These are phyloP conservation scores for Excoecaria cochinchinensis DNA, from an alignment of 345 rosid genomes.

Conservation along the genomic window DNA sequence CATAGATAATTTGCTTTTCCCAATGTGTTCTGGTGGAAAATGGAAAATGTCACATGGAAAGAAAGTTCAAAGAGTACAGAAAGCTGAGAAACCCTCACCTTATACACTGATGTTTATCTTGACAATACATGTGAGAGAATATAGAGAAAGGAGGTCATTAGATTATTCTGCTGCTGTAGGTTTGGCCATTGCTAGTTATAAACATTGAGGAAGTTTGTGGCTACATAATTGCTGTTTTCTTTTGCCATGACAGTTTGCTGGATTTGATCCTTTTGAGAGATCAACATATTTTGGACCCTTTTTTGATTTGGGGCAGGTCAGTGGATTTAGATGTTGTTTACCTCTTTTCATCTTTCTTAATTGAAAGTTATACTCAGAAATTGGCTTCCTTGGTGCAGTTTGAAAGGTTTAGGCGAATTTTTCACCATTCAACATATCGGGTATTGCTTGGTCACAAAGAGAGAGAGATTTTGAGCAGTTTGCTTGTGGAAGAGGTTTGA, in stretches of 20 bases:
- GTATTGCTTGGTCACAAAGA: constrained; percentile 87
- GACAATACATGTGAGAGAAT: neutral
- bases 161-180: neutral
- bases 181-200: neutral
- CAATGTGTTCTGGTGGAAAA: neutral
- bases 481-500: constrained; percentile 74
- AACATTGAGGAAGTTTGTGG: neutral
- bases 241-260: constrained; percentile 68
- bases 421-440: constrained; percentile 89
- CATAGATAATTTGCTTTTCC: neutral
- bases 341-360: constrained; percentile 8
- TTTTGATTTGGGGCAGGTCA: constrained; percentile 89
- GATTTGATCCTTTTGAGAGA: constrained; percentile 95
- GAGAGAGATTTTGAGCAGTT: constrained; percentile 75
- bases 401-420: constrained; percentile 87
- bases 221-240: constrained; percentile 1
- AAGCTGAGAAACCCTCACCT: neutral
- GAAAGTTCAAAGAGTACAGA: neutral
- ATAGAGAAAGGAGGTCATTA: neutral
- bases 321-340: neutral
- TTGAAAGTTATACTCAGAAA: neutral
- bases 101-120: neutral
- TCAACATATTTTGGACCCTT: constrained; percentile 91
- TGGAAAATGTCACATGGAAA: neutral
- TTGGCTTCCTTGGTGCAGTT: constrained; percentile 44